A percentile compares a stretch with the other conserved stretches of the same genome.
These are phyloP conservation scores for Saccharum spontaneum DNA, from an alignment of 176 grass and related monocot genomes.

Conservation along the genomic window DNA sequence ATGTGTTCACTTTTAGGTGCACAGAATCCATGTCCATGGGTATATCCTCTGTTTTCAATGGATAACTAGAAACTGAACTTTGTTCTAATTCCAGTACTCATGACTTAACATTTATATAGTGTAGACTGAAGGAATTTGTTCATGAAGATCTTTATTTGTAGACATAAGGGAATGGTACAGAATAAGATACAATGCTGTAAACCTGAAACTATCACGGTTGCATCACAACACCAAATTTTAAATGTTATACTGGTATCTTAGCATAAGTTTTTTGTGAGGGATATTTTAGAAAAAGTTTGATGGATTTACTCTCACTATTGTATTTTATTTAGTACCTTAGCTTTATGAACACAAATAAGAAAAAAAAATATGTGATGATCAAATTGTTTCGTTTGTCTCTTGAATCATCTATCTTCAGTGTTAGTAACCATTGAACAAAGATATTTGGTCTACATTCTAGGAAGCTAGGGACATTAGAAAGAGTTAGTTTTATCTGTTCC, in stretches of 20 bases:
- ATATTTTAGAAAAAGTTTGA: slow-evolving; percentile 7
- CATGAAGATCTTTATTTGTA: neutral
- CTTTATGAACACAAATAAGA: neutral
- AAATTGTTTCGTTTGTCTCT: neutral
- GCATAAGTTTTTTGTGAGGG: neutral
- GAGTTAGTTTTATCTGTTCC: neutral
- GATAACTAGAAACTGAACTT: neutral
- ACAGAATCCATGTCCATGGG: neutral
- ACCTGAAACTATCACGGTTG: neutral
- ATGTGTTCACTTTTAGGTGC: neutral
- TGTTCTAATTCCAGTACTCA: neutral
- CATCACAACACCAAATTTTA: neutral
- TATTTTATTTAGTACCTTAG: neutral
- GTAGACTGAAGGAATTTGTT: neutral
- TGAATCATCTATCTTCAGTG: neutral
- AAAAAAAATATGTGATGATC: neutral
- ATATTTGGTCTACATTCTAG: neutral
- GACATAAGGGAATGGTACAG: neutral
- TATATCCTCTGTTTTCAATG: neutral
- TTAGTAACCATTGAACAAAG: neutral
- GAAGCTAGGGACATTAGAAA: neutral
- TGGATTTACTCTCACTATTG: neutral
- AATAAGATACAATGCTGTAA: neutral
- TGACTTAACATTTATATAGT: neutral
- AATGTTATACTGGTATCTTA: neutral